phyloP scores from a whole-genome alignment of 108 stramenopile genomes.

The Licmophora abbreviata region DNA sequence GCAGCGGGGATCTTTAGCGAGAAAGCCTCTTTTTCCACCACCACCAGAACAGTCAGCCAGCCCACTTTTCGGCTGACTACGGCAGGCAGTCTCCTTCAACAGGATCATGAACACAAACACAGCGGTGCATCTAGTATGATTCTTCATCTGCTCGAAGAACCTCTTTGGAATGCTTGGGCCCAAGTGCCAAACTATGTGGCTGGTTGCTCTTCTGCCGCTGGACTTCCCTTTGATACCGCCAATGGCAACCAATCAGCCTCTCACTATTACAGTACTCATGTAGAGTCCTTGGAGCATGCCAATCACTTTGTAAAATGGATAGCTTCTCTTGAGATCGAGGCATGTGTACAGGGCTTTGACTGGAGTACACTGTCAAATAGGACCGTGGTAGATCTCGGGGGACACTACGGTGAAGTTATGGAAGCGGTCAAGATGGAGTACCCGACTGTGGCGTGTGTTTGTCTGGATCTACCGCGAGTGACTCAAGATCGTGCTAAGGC shows the following conservation, averaged over 20 bases:
- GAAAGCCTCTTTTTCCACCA: no score
- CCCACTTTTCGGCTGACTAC: not conserved
- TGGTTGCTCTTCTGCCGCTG: not conserved
- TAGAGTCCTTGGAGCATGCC: slow-evolving; percentile 17
- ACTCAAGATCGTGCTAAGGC: not conserved
- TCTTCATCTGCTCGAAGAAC: slow-evolving; percentile 21
- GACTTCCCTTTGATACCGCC: slow-evolving; percentile 16
- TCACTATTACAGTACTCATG: slow-evolving; percentile 6
- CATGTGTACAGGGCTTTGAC: slow-evolving; percentile 6
- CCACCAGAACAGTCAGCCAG: not conserved
- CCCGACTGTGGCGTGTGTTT: slow-evolving; percentile 6
- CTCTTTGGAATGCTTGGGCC: slow-evolving; percentile 19
- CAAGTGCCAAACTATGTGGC: slow-evolving; percentile 10
- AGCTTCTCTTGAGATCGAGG: slow-evolving; percentile 10
- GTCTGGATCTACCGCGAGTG: slow-evolving; percentile 21
- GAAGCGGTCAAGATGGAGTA: slow-evolving; percentile 5
- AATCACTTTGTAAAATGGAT: slow-evolving; percentile 21
- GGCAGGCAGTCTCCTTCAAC: not conserved
- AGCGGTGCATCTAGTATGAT: slow-evolving; percentile 8
- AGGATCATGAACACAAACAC: not conserved
- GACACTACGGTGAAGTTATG: slow-evolving; percentile 14
- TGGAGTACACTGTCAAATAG: slow-evolving; percentile 10
- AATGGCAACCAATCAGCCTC: slow-evolving; percentile 12
- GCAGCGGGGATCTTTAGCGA: slow-evolving; percentile 5
- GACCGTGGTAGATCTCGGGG: slow-evolving; percentile 15